Base-by-base conservation (phyloP, 2,329 filamentous ascomycete genomes). In the Ambrosiella cleistominuta region DNA sequence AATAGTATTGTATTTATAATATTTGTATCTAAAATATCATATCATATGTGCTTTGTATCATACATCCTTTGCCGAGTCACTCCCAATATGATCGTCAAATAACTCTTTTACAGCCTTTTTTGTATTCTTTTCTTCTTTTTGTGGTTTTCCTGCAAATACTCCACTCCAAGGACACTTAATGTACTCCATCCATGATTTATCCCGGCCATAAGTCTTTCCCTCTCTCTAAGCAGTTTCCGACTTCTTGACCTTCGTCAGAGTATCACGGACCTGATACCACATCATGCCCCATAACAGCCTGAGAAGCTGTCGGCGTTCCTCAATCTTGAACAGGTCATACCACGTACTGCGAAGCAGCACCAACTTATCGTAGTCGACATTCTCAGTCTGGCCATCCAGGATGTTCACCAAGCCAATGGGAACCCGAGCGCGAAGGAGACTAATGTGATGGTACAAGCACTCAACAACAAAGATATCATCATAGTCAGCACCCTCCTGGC, bases 401-500 rank as follows among this genome's bases (percentile, higher is more conserved):
- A 78, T 75, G 13, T 72, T 70, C 37, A 83, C 68, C 52, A 83
- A 66, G 27, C 70, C 68, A 36, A 69, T 68, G 1, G 80, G 79
- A 15, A 83, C 78, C n/a, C 79, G 73, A 35, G 81, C 74, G 27
- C 81, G 69, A 59, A 83, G 64, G 53, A 84, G 66, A 35, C 73
- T 77, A 11, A 84, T 62, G 64, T 84, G 81, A 64, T 84, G 81
- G 65, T 82, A 82, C 37, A 83, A 66, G 3, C 73, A 74, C 66
- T 78, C 82, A 45, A 83, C 66, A 45, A 84, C 70, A 62, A 81
- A 83, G 1, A 83, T 69, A 63, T 84, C 80, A 62, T 84, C 81
- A 64, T 75, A 76, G 39, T 70, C 70, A 1, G 67, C 70, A 1
- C 74, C 75, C 1, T 63, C 63, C 9, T 67, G 66, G 62, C 74